Conservation (phyloP, 2,329 filamentous ascomycete species). For the Sporothrix luriei region DNA sequence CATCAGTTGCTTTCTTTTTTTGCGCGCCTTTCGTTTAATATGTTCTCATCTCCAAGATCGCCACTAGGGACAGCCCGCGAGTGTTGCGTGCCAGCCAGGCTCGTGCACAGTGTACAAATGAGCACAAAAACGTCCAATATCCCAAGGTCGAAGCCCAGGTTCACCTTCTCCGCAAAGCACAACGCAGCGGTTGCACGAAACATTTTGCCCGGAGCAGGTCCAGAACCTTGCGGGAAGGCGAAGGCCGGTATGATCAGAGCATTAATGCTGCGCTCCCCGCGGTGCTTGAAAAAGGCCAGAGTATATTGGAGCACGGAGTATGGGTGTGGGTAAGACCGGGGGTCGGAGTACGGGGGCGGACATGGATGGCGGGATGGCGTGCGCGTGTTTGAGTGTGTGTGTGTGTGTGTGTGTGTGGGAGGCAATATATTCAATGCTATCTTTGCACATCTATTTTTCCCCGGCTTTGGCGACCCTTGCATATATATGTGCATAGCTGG, state of each 20-base stretch:
- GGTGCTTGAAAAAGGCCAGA: slow-evolving; percentile 1
- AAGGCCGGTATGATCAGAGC: neutral
- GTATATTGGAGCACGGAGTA: slow-evolving; percentile 17
- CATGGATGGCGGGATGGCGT: neutral
- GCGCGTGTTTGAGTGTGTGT: neutral
- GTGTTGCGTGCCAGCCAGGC: neutral
- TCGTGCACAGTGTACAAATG: neutral
- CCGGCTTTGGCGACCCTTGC: neutral
- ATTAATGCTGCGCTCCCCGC: slow-evolving; percentile 22
- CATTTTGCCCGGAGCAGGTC: neutral
- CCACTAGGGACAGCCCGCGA: neutral
- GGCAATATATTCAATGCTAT: slow-evolving; percentile 14
- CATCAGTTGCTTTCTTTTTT: neutral
- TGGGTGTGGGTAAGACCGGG: slow-evolving; percentile 15
- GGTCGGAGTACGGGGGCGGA: neutral
- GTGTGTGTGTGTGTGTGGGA: neutral
- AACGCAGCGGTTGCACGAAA: slow-evolving; percentile 15
- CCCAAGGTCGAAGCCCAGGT: neutral
- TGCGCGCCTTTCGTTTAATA: too few relatives aligned
- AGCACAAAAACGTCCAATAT: neutral
- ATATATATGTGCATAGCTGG: slow-evolving; percentile 3
- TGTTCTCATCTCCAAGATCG: neutral
- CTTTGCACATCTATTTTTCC: neutral
- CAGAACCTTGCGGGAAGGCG: neutral
- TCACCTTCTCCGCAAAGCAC: neutral